A percentile compares a stretch with the other conserved stretches of the same genome.
Evolutionary conservation across 2,329 filamentous ascomycete species (phyloP).

Genomic region (Aspergillus sp.): DNA sequence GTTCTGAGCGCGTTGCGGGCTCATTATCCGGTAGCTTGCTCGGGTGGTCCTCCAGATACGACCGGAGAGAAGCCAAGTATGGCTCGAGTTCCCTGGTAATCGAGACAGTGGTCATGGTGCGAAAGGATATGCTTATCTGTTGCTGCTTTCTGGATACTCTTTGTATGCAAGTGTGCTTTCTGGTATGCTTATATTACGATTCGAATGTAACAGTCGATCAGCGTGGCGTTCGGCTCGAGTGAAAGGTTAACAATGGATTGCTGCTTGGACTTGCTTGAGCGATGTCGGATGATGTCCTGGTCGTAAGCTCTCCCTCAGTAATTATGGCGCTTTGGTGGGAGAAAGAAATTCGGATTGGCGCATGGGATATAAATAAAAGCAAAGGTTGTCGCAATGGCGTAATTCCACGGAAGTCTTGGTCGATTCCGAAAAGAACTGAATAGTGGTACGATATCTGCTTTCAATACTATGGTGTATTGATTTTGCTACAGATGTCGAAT

Average conservation of each 20-base stretch:
- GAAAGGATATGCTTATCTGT: conserved; percentile 2
- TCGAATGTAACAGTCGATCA: not conserved
- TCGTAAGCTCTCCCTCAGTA: not conserved
- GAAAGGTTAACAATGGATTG: not conserved
- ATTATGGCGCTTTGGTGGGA: not conserved
- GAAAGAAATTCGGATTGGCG: not conserved
- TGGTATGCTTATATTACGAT: conserved; percentile 1
- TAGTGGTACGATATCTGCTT: not conserved
- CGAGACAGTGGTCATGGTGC: conserved; percentile 23
- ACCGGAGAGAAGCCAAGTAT: conserved; percentile 24
- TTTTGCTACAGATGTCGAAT: not conserved
- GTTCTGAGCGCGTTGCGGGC: not conserved
- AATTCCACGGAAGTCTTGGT: not conserved
- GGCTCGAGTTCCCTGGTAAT: conserved; percentile 24
- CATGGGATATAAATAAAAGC: not conserved
- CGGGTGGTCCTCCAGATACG: conserved; percentile 15
- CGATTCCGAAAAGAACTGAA: not conserved
- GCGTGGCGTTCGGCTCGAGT: not conserved
- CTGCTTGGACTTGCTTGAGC: not conserved
- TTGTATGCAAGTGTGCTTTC: not conserved
- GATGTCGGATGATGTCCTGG: too few relatives aligned
- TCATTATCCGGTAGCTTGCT: conserved; percentile 1
- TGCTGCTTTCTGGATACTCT: conserved; percentile 1
- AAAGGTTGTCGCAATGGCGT: not conserved
- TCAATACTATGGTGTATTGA: not conserved